A percentile compares a stretch with the other conserved stretches of the same genome.
Conservation (phyloP, 2,329 filamentous ascomycete species). For the Ampelomyces quisqualis region DNA sequence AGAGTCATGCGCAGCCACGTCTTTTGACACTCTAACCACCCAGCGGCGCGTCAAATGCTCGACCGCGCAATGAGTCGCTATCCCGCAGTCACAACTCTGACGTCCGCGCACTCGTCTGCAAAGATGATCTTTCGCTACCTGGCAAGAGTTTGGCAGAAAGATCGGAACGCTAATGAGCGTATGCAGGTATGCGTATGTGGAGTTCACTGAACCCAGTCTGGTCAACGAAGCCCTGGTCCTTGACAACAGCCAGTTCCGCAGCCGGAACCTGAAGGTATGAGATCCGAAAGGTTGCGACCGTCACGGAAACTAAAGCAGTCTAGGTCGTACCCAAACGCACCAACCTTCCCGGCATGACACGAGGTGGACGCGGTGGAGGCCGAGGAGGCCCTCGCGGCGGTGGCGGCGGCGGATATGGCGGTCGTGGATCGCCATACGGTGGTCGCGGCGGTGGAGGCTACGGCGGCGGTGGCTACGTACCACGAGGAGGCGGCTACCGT, state of each 20-base stretch:
- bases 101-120: not conserved
- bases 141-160: conserved; percentile 57
- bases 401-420: conserved; percentile 47
- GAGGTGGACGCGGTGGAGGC: conserved; percentile 67
- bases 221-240: conserved; percentile 91
- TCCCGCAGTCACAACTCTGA: not conserved
- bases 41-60: conserved; percentile 1
- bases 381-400: conserved; percentile 51
- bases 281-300: too few species aligned
- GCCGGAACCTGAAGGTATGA: conserved; percentile 86
- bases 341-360: conserved; percentile 90
- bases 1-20: conserved; percentile 8
- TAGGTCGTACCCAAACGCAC: conserved; percentile 89
- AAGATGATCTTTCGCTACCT: conserved; percentile 52
- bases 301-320: not conserved
- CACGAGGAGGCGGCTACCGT: conserved; percentile 47
- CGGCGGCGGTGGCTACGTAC: conserved; percentile 51
- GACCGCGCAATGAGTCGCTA: conserved; percentile 7
- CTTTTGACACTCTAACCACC: conserved; percentile 1
- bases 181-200: conserved; percentile 93
- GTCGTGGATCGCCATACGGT: conserved; percentile 2
- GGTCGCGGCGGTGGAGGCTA: conserved; percentile 44
- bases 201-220: conserved; percentile 91
- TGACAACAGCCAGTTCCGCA: conserved; percentile 95
- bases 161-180: conserved; percentile 53